These are phyloP conservation scores for Abelmoschus esculentus DNA, from an alignment of 345 rosid genomes.

Conservation along the genomic window DNA sequence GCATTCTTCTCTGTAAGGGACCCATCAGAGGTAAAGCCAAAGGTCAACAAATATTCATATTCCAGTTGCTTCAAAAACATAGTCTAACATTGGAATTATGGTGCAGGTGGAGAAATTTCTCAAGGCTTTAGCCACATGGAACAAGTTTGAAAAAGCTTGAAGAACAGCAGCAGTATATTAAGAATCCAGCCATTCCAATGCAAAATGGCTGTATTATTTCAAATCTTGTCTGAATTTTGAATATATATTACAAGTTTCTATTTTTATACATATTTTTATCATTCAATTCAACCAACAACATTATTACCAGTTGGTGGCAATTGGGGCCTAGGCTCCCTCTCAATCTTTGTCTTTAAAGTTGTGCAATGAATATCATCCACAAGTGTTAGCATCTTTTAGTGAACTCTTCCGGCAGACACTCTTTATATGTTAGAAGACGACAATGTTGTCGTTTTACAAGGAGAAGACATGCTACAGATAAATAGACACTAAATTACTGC, in stretches of 20 bases:
- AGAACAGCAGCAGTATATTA: not conserved
- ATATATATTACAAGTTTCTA: not conserved
- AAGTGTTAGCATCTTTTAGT: too few species aligned
- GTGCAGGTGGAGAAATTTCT: constrained; percentile 84
- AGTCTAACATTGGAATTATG: not conserved
- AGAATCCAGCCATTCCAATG: not conserved
- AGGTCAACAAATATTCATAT: not conserved
- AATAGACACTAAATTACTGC: too few species aligned
- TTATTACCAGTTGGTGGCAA: too few species aligned
- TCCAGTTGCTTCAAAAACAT: not conserved
- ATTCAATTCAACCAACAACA: too few species aligned
- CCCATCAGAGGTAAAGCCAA: constrained; percentile 58
- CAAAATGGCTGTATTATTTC: not conserved
- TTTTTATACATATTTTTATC: too few species aligned
- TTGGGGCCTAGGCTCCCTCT: too few species aligned
- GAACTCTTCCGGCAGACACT: too few species aligned
- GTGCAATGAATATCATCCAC: too few species aligned
- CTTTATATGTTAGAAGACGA: too few species aligned
- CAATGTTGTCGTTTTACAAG: too few species aligned
- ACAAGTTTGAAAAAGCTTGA: constrained; percentile 19
- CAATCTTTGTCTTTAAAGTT: too few species aligned
- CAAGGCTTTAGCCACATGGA: constrained; percentile 61
- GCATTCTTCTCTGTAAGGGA: constrained; percentile 75
- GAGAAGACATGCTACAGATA: too few species aligned
- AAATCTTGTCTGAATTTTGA: not conserved